Percentiles rank a stretch among this genome's conserved stretches.
Evolutionary conservation across 2,329 filamentous ascomycete species (phyloP).

Genomic region (Neopestalotiopsis sp.): DNA sequence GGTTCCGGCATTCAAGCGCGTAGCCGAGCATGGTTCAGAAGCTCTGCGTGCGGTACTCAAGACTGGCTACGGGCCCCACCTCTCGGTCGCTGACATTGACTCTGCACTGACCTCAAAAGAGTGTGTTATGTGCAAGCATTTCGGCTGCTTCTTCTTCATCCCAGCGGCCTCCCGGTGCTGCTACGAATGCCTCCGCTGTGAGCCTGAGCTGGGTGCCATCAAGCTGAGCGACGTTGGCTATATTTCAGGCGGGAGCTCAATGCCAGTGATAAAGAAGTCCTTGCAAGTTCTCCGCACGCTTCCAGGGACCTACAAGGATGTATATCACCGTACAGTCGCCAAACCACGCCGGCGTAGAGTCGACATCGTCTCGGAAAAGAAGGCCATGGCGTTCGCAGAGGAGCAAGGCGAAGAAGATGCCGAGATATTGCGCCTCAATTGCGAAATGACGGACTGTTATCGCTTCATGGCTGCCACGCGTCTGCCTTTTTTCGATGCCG

Average conservation of each 20-base stretch:
- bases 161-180: background rate
- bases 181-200: background rate
- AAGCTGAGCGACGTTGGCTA: background rate
- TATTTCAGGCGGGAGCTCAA: background rate
- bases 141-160: slow-evolving; percentile 1
- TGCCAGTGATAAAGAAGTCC: background rate
- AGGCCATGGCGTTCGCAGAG: too few species aligned
- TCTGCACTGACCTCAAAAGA: background rate
- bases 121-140: background rate
- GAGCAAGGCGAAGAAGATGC: background rate
- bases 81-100: background rate
- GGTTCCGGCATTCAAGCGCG: background rate
- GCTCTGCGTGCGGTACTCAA: background rate
- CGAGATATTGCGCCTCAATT: background rate
- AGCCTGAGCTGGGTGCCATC: background rate
- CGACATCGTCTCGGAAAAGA: too few species aligned
- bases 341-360: background rate
- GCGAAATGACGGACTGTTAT: background rate
- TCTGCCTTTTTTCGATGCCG: background rate
- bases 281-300: background rate
- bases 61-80: background rate
- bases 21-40: background rate
- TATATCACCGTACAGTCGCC: background rate
- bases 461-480: background rate
- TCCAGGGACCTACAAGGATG: background rate